A percentile compares a stretch with the other conserved stretches of the same genome.
These are phyloP conservation scores for Diaporthe ilicicola DNA, from an alignment of 2,329 filamentous ascomycete species.

Conservation along the genomic window DNA sequence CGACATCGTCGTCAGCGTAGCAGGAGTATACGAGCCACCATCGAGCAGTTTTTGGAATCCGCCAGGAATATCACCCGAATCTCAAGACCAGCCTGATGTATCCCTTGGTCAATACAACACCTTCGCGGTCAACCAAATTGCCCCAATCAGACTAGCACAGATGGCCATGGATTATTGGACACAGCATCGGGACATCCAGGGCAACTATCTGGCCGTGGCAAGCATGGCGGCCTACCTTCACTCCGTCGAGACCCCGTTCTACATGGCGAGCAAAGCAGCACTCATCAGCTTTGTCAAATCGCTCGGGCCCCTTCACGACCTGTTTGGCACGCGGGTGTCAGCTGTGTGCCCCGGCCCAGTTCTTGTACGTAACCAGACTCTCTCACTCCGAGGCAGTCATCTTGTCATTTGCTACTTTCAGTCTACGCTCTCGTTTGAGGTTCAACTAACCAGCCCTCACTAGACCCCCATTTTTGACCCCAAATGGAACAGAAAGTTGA, in stretches of 20 bases:
- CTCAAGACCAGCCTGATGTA: slow-evolving; percentile 36
- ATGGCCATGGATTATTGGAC: slow-evolving; percentile 42
- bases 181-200: slow-evolving; percentile 34
- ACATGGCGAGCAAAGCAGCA: slow-evolving; percentile 42
- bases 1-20: slow-evolving; percentile 36
- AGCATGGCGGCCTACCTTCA: slow-evolving; percentile 42
- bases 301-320: slow-evolving; percentile 27
- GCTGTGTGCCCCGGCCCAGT: slow-evolving; percentile 34
- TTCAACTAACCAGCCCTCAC: too few species aligned
- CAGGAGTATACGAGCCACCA: slow-evolving; percentile 40
- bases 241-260: slow-evolving; percentile 41
- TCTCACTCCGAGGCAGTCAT: too few species aligned
- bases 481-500: slow-evolving; percentile 27
- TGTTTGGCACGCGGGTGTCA: slow-evolving; percentile 31
- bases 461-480: slow-evolving; percentile 31
- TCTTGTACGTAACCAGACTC: not conserved
- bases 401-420: too few species aligned
- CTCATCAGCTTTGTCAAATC: slow-evolving; percentile 36
- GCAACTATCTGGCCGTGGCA: slow-evolving; percentile 40
- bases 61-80: slow-evolving; percentile 35
- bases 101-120: slow-evolving; percentile 37
- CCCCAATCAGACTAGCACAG: slow-evolving; percentile 39
- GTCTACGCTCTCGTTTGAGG: too few species aligned
- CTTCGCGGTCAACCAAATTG: slow-evolving; percentile 39
- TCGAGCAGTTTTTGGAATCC: slow-evolving; percentile 40